Conservation (phyloP, 148 eudicot genomes). For the Camellia japonica region DNA sequence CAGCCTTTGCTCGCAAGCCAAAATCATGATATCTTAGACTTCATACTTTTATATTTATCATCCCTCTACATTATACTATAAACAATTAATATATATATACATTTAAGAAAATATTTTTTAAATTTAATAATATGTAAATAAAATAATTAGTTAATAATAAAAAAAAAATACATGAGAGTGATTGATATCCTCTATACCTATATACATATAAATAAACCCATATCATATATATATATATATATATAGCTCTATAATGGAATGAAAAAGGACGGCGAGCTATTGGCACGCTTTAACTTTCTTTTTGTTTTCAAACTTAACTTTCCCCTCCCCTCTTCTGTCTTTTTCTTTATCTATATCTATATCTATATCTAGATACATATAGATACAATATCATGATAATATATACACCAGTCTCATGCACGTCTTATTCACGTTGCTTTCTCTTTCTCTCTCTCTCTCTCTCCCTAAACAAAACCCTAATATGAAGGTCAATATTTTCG, state of each 20-base stretch:
- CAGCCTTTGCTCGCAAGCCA: conserved; percentile 51
- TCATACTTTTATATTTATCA: neutral
- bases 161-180: neutral
- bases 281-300: conserved; percentile 15
- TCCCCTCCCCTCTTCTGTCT: no score
- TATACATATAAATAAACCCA: no score
- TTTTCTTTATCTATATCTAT: neutral
- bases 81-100: no score
- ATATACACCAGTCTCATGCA: conserved; percentile 32
- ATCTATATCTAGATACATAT: neutral
- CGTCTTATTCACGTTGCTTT: conserved; percentile 38
- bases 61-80: no score
- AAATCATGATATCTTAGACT: conserved; percentile 32
- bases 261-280: conserved; percentile 35
- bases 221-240: neutral
- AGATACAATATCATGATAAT: neutral
- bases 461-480: conserved; percentile 13
- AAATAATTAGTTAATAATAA: no score
- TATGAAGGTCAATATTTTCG: conserved; percentile 23
- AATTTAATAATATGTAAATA: no score
- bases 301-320: neutral
- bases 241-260: neutral
- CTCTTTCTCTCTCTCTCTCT: conserved; percentile 3
- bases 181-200: neutral
- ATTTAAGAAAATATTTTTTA: no score